Evolutionary conservation across 2,329 filamentous ascomycete species (phyloP).

Genomic region (Beauveria asiatica): DNA sequence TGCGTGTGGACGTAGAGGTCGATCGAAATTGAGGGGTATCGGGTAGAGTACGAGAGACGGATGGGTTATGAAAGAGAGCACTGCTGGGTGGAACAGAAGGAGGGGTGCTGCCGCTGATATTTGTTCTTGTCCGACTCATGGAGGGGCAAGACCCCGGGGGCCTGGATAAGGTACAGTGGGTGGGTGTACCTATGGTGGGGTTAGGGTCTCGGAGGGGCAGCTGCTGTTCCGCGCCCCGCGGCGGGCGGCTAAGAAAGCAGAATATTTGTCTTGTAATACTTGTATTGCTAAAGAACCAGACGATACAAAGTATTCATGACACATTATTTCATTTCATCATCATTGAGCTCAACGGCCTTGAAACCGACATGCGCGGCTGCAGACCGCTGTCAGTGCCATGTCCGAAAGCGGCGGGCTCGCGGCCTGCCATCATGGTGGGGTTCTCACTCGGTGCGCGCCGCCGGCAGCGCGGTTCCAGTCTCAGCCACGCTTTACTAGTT

Average conservation of each 20-base stretch:
- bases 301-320: neutral
- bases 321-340: no score
- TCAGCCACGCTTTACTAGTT: no score
- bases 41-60: neutral
- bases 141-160: constrained; percentile 1
- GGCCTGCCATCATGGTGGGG: neutral
- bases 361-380: neutral
- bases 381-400: neutral
- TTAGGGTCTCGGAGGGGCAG: neutral
- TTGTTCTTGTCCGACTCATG: neutral
- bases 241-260: neutral
- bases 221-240: neutral
- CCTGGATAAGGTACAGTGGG: constrained; percentile 5
- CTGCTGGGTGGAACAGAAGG: neutral
- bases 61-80: neutral
- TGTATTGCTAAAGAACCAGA: neutral
- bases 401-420: constrained; percentile 3
- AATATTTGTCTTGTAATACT: neutral
- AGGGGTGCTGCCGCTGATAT: constrained; percentile 2
- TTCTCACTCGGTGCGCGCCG: constrained; percentile 6
- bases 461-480: constrained; percentile 4
- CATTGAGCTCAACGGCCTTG: neutral
- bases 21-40: constrained; percentile 6
- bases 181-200: constrained; percentile 3
- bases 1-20: neutral